Evolutionary conservation across 1,284 basidiomycete species (phyloP), one percentile per base, ranked within the genome.

Genomic region (Sporisorium graminicola): DNA sequence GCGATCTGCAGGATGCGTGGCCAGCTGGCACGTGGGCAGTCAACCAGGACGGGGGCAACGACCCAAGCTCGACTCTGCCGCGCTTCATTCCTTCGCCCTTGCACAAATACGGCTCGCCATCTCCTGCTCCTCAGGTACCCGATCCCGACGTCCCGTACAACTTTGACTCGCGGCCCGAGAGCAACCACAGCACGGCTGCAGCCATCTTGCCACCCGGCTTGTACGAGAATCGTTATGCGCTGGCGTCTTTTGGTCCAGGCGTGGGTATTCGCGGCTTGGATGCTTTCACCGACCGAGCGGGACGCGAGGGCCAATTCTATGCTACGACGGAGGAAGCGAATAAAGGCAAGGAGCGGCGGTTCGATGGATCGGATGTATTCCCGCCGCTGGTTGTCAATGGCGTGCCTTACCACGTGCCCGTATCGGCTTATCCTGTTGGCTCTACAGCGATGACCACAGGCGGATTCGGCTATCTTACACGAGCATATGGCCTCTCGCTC

Each of bases 381-480:
- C 59, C 66, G n/a, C 53, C 66, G 33, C 60, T 77, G 13, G 64
- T 78, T 2, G 68, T 65, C 33, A 74, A 77, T 40, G 79, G 77
- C 27, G 75, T 77, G n/a, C 79, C 80, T 3, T 81, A 82, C 60
- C 78, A 80, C 35, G 77, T 80, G 3, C 80, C 80, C 10, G 68
- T 78, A 12, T 81, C 87, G 5, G 87, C 88, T 0, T 88, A 87
- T 80, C 87, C 88, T 1, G 90, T 90, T 3, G 92, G 92, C 18
- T 92, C 93, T 46, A 78, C 91, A 12, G 91, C 93, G 58, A 93
- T 94, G 91, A 87, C 95, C 66, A 89, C 93, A 3, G 93, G 92
- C 14, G 94, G 94, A 0, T 96, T 95, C 81, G 94, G 94, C 1
- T 96, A 95, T 86, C 87, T 95, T 46, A 91, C 92, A 50, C 89